These are phyloP conservation scores for Haematococcus sp. DNA, from an alignment of 139 green algal species.

Conservation along the genomic window DNA sequence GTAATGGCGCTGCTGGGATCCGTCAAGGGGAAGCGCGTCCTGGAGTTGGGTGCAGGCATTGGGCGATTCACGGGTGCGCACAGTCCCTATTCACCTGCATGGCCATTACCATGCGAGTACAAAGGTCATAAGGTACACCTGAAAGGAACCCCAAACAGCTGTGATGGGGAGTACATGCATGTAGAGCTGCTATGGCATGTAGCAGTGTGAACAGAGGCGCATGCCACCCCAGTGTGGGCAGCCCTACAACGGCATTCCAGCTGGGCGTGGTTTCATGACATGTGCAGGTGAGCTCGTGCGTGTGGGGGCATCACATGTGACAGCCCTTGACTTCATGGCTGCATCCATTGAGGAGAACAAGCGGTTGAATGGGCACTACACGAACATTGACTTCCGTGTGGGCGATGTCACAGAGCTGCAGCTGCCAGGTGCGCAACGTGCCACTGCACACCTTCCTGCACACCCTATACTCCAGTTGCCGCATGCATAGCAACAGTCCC, in stretches of 20 bases:
- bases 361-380: constrained; percentile 12
- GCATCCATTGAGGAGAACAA: constrained; percentile 73
- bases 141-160: too few species aligned
- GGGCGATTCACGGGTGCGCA: constrained; percentile 81
- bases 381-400: constrained; percentile 56
- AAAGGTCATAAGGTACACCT: too few species aligned
- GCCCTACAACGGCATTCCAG: too few species aligned
- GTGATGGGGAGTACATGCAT: too few species aligned
- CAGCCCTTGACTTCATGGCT: constrained; percentile 87
- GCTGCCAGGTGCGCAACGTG: constrained; percentile 14
- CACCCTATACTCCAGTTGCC: background rate
- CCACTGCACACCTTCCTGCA: background rate
- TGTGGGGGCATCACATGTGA: constrained; percentile 49
- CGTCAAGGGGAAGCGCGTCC: constrained; percentile 58
- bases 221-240: too few species aligned
- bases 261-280: too few species aligned
- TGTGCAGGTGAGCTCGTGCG: background rate
- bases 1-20: constrained; percentile 72
- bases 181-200: too few species aligned
- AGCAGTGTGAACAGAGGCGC: too few species aligned
- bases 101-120: too few species aligned
- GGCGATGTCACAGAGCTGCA: constrained; percentile 70
- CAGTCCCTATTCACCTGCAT: too few species aligned
- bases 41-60: constrained; percentile 90
- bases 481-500: background rate